These are phyloP conservation scores for Selaginella moellendorffii DNA, from an alignment of 75 land plant genomes.

Conservation along the genomic window DNA sequence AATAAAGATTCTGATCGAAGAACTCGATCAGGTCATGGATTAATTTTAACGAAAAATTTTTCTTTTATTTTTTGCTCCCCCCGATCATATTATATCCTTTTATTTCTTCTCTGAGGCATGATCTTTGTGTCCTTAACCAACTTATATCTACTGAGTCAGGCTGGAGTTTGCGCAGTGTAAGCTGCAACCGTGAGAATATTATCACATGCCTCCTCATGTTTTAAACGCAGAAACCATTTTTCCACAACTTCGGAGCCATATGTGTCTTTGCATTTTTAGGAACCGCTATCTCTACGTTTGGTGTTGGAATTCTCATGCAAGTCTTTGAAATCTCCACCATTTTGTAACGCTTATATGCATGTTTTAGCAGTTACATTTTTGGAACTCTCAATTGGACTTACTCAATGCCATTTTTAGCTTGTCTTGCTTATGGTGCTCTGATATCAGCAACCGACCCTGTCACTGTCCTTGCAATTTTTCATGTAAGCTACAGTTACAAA, in stretches of 20 bases:
- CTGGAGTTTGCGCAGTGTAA: conserved; percentile 23
- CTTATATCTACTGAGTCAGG: conserved; percentile 24
- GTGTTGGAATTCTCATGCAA: conserved; percentile 23
- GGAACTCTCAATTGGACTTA: conserved; percentile 24
- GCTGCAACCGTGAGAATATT: not conserved
- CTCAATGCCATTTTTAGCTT: conserved; percentile 26
- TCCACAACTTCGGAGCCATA: conserved; percentile 29
- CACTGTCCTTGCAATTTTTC: conserved; percentile 27
- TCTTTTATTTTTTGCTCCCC: conserved; percentile 23
- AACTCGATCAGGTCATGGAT: conserved; percentile 27
- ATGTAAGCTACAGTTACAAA: conserved; percentile 15
- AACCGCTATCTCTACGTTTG: conserved; percentile 20
- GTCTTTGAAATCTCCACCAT: not conserved
- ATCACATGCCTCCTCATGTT: not conserved
- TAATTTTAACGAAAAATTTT: conserved; percentile 21
- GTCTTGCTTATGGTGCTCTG: conserved; percentile 28
- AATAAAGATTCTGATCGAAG: too few relatives aligned
- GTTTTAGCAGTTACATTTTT: conserved; percentile 19
- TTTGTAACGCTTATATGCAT: not conserved
- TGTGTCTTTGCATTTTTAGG: conserved; percentile 27
- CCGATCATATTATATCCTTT: conserved; percentile 33
- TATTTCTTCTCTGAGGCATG: not conserved
- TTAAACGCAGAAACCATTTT: conserved; percentile 20
- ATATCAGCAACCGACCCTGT: conserved; percentile 32
- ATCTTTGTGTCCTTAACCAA: too few relatives aligned